Evolutionary conservation across 1,284 basidiomycete species (phyloP).

Genomic region (Pseudozyma pruni): DNA sequence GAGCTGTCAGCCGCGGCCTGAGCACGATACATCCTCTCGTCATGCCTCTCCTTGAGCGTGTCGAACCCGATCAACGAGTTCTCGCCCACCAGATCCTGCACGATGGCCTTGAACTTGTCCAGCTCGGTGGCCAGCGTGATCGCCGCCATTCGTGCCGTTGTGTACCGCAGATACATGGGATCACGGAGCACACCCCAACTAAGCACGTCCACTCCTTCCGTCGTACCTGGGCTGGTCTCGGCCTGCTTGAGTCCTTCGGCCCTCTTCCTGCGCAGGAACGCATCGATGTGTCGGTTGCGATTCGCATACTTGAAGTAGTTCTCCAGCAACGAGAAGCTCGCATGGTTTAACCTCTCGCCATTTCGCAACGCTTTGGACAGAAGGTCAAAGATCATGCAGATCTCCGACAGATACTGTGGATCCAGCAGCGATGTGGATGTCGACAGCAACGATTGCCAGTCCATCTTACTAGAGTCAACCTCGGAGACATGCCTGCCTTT

Average conservation of each 20-base stretch:
- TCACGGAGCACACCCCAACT: slow-evolving; percentile 40
- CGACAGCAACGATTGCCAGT: slow-evolving; percentile 46
- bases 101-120: slow-evolving; percentile 50
- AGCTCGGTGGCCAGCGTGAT: slow-evolving; percentile 44
- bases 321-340: slow-evolving; percentile 34
- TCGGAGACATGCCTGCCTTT: background rate
- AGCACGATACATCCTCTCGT: slow-evolving; percentile 25
- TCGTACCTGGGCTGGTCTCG: background rate
- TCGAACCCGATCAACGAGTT: slow-evolving; percentile 42
- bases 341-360: slow-evolving; percentile 46
- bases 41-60: slow-evolving; percentile 35
- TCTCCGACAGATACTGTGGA: slow-evolving; percentile 45
- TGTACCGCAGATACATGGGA: slow-evolving; percentile 51
- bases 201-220: slow-evolving; percentile 25
- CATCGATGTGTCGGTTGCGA: slow-evolving; percentile 25
- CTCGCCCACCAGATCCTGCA: slow-evolving; percentile 49
- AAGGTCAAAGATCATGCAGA: slow-evolving; percentile 50
- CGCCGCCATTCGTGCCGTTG: slow-evolving; percentile 49
- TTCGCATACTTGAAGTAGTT: slow-evolving; percentile 36
- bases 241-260: slow-evolving; percentile 3
- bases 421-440: slow-evolving; percentile 50
- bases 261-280: slow-evolving; percentile 17
- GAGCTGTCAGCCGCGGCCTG: background rate
- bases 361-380: slow-evolving; percentile 47
- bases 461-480: background rate